Percentiles rank a stretch among this genome's conserved stretches.
Conservation (phyloP, 2,329 filamentous ascomycete species). For the Hypoxylon sp. region DNA sequence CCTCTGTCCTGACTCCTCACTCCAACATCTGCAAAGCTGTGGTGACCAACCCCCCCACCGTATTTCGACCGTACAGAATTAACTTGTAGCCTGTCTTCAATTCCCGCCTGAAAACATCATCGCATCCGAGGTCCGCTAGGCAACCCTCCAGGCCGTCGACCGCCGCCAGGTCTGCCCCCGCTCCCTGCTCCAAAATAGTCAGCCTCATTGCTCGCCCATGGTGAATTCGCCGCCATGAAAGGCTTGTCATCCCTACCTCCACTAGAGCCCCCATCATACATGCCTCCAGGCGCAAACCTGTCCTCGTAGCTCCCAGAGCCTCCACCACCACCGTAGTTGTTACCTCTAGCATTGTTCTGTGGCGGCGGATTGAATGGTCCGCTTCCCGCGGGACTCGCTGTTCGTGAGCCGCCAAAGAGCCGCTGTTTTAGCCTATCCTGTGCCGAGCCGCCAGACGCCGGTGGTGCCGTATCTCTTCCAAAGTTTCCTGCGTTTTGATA, state of each 20-base stretch:
- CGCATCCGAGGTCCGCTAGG: slow-evolving; percentile 60
- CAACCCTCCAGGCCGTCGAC: slow-evolving; percentile 56
- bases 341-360: slow-evolving; percentile 49
- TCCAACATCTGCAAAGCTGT: slow-evolving; percentile 14
- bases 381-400: slow-evolving; percentile 66
- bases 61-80: slow-evolving; percentile 13
- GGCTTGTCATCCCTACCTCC: slow-evolving; percentile 57
- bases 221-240: slow-evolving; percentile 63
- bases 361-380: slow-evolving; percentile 64
- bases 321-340: slow-evolving; percentile 50
- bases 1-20: slow-evolving; percentile 18
- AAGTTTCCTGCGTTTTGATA: slow-evolving; percentile 71
- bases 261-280: slow-evolving; percentile 58
- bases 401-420: slow-evolving; percentile 77
- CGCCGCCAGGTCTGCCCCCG: slow-evolving; percentile 55
- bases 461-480: slow-evolving; percentile 53
- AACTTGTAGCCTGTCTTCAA: not conserved
- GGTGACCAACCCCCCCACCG: slow-evolving; percentile 14
- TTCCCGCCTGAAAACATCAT: slow-evolving; percentile 49
- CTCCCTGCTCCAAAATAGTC: slow-evolving; percentile 58
- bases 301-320: slow-evolving; percentile 61
- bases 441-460: slow-evolving; percentile 68
- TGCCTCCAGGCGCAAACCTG: slow-evolving; percentile 62
- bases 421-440: slow-evolving; percentile 87
- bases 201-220: slow-evolving; percentile 62